Evolutionary conservation across 768 basidiomycete genomes (phyloP), one percentile per base, ranked within the genome.

Genomic region (Tricholoma saponaceum): DNA sequence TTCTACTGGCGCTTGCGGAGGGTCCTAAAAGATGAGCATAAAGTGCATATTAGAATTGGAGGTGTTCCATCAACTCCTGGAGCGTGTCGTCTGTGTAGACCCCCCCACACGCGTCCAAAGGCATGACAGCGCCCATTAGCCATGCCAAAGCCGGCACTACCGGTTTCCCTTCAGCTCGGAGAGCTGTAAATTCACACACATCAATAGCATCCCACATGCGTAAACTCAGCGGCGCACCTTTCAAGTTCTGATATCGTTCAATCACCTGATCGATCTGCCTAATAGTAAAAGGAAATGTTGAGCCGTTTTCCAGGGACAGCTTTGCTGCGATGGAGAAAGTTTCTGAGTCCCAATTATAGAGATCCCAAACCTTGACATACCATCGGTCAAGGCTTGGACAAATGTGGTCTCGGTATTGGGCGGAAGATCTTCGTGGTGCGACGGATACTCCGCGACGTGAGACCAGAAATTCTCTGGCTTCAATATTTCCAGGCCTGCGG

Each of bases 121-220:
- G 77, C 76, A 79, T 76, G 8, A 76, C 72, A 30, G 67, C 70
- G 33, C 77, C 77, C 57, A 78, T 74, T 26, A 79, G 70, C 76
- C 76, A 79, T 4, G 67, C 72, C 7, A 79, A 64, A 13, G 66
- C 61, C 2, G 75, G 67, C 3, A 66, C 66, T 16, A 69, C 66
- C 39, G 66, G 68, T 56, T 60, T 65, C 20, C 74, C 75, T 53
- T 71, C 60, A 2, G 59, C 58, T 53, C 73, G 71, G 20, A 65
- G 63, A 30, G 18, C 16, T 32, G 35, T 35, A 16, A 20, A 18
- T 57, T 54, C 37, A 18, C 43, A 37, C 43, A 56, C 30, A 41
- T 37, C 51, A 52, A 52, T 22, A n/a, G n/a, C 26, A 33, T 6
- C 47, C 32, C 12, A 50, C 5, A 51, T 20, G 26, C 56, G 37